phyloP scores from a whole-genome alignment of 1,284 basidiomycete genomes.

The Cronartium quercuum region DNA sequence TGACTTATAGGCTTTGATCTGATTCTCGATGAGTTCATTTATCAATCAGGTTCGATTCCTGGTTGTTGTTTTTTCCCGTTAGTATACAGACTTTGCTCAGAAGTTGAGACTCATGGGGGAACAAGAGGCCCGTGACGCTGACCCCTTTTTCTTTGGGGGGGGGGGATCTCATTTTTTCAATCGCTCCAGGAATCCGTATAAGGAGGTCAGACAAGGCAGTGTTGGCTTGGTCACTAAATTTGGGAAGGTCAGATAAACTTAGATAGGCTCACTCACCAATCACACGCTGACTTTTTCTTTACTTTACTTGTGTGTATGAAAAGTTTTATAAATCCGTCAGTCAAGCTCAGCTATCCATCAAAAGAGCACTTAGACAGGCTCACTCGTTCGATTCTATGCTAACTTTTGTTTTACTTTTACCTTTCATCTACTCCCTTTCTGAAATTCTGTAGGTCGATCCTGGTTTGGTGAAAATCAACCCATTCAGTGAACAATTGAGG shows the following conservation, averaged over 20 bases:
- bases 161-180: background rate
- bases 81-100: background rate
- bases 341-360: background rate
- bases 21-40: too few relatives aligned
- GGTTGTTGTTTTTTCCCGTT: conserved; percentile 56
- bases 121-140: background rate
- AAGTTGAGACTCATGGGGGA: too few relatives aligned
- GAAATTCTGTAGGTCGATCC: conserved; percentile 66
- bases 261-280: too few relatives aligned
- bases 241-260: conserved; percentile 5
- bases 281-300: too few relatives aligned
- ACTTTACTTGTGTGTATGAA: too few relatives aligned
- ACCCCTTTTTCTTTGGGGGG: background rate
- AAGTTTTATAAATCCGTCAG: conserved; percentile 1
- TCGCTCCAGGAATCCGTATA: background rate
- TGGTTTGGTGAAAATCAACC: conserved; percentile 82
- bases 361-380: too few relatives aligned
- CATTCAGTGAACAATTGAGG: conserved; percentile 58
- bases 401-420: too few relatives aligned
- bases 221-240: conserved; percentile 71
- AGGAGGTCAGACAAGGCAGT: conserved; percentile 49
- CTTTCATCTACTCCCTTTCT: background rate
- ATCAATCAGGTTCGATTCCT: conserved; percentile 70
- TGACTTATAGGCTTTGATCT: too few relatives aligned
- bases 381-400: too few relatives aligned